Evolutionary conservation across 1,139 yeast species (phyloP), one percentile per base, ranked within the genome.

Genomic region (Taphrina populina): DNA sequence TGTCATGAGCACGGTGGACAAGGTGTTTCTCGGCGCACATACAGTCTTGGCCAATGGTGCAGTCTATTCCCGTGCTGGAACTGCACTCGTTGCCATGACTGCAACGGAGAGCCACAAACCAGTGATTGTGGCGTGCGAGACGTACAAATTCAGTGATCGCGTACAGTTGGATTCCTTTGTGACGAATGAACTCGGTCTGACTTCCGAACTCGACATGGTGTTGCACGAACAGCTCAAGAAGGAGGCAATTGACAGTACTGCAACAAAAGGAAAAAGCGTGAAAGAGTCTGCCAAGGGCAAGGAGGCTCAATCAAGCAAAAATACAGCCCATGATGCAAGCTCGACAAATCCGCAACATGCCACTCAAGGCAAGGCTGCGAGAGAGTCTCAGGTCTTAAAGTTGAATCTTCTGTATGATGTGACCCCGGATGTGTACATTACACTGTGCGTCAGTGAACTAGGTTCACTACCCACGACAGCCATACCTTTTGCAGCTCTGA

Each of bases 381-480:
- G 45, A 13, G 52, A 37, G 11, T 62, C 63, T 10, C 79, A 78
- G 61, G 76, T 90, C 67, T 85, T 84, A 67, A 78, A 88, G 40
- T 79, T 88, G 65, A 88, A 88, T 67, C 82, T 92, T 62, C 78
- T 92, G 78, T 94, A 88, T 70, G 99, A 92, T 70, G 77, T 92
- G 64, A 90, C 97, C 1, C 97, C 96, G 33, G 95, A 96, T 17
- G 88, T 83, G 63, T 87, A 86, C 65, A 88, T 92, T 64, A 88
- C 90, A 69, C 92, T 94, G 73, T 90, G 94, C 59, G 87, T 94
- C 52, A 92, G 98, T 1, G 99, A 92, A 68, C 80, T 90, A 61
- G 99, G 99, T 21, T 88, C 95, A 3, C 76, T 94, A 63, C 98
- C 98, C 4, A 95, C 98, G 41, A 86, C 95, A 6, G 88, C 97